These are phyloP conservation scores for Aspergillus sclerotialis DNA, from an alignment of 2,329 filamentous ascomycete species.

Conservation along the genomic window DNA sequence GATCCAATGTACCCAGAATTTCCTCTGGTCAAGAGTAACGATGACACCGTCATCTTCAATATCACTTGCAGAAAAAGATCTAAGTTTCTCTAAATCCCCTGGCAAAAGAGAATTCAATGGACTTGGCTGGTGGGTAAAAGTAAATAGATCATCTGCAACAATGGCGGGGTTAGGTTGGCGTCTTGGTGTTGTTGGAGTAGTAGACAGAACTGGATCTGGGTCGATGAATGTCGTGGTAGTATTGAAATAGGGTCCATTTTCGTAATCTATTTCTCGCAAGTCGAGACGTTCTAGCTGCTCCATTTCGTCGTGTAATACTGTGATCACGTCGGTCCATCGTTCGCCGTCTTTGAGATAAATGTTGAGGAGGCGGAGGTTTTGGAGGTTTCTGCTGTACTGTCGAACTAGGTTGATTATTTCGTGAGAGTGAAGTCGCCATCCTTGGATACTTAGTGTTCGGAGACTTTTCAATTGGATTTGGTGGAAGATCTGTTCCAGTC, in stretches of 20 bases:
- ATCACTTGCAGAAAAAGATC: conserved; percentile 21
- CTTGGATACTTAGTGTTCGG: conserved; percentile 57
- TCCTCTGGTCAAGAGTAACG: conserved; percentile 25
- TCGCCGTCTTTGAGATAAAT: conserved; percentile 56
- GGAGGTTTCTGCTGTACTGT: conserved; percentile 50
- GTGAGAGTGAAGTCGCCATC: conserved; percentile 54
- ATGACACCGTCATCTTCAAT: conserved; percentile 30
- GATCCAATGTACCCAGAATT: conserved; percentile 35
- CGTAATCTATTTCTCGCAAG: conserved; percentile 56
- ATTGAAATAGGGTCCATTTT: conserved; percentile 11
- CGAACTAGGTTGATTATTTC: conserved; percentile 54
- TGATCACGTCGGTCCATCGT: conserved; percentile 55
- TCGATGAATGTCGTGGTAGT: conserved; percentile 13
- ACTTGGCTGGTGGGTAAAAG: conserved; percentile 2
- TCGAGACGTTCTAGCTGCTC: conserved; percentile 54
- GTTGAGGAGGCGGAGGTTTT: conserved; percentile 53
- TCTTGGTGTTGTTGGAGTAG: conserved; percentile 10
- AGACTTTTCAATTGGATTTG: conserved; percentile 55
- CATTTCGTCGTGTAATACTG: conserved; percentile 51
- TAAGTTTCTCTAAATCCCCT: conserved; percentile 18
- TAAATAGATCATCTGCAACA: conserved; percentile 6
- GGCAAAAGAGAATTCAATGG: conserved; percentile 5
- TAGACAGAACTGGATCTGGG: conserved; percentile 12
- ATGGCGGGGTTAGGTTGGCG: conserved; percentile 10
- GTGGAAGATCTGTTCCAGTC: conserved; percentile 57